Base-by-base conservation (phyloP, 192 early-diverging fungal species). In the Kickxella alabastrina region DNA sequence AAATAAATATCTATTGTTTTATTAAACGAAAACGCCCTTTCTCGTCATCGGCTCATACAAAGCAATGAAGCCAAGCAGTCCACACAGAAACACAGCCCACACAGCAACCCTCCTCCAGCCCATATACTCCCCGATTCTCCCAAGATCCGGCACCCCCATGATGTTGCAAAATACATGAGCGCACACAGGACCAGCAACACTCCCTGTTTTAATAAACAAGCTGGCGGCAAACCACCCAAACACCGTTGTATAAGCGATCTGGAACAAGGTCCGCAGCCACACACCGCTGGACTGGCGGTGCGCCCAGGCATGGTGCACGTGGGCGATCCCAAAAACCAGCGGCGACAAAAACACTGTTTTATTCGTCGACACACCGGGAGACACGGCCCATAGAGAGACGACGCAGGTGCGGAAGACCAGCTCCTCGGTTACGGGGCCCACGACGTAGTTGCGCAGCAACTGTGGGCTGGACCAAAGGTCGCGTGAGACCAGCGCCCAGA, bases 1-100 rank as follows among this genome's bases (percentile, higher is more conserved):
- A n/a, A n/a, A n/a, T n/a, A n/a, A n/a, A n/a, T n/a, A n/a, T n/a
- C n/a, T n/a, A n/a, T n/a, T n/a, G n/a, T n/a, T n/a, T n/a, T n/a
- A n/a, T 21, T 18, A 48, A 24, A 49, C 24, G 12, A 49, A 43
- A 10, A 53, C 51, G 24, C 51, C 51, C 28, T 38, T 12, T 10
- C 70, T 44, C 0, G 70, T 74, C 70, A 74, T 74, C 1, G 70
- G 70, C 52, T 74, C 70, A 29, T 66, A 62, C 50, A 74, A 22
- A 24, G 62, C 26, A 1, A 44, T 7, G 19, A 74, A 61, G 0
- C 50, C 70, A 3, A 46, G 27, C 0, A 60, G 39, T 0, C 70
- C 70, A 6, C 44, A 34, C 0, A 49, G 54, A 74, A 66, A 65
- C 2, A 32, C 54, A n/a, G 52, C 9, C 62, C 57, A 65, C 18